Evolutionary conservation across 2,329 filamentous ascomycete genomes (phyloP).

Genomic region (Epicoccum nigrum): DNA sequence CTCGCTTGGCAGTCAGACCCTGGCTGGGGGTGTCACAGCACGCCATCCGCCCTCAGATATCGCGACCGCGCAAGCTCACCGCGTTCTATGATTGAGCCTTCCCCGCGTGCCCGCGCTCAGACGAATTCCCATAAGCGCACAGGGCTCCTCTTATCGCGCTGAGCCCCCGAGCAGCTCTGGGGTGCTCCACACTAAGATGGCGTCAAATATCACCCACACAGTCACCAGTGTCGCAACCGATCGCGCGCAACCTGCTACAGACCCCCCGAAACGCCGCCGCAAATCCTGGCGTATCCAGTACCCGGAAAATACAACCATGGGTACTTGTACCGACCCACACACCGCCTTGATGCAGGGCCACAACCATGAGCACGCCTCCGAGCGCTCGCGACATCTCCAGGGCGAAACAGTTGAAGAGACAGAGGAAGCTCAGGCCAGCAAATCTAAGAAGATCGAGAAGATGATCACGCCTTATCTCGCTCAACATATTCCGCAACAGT

Average conservation of each 20-base stretch:
- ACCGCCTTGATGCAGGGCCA: slow-evolving; percentile 45
- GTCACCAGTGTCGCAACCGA: slow-evolving; percentile 35
- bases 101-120: slow-evolving; percentile 15
- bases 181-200: slow-evolving; percentile 23
- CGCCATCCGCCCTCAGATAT: slow-evolving; percentile 27
- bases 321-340: slow-evolving; percentile 36
- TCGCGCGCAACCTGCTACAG: slow-evolving; percentile 17
- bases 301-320: slow-evolving; percentile 18
- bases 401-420: slow-evolving; percentile 30
- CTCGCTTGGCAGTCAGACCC: slow-evolving; percentile 18
- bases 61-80: slow-evolving; percentile 24
- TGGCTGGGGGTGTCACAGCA: slow-evolving; percentile 20
- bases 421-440: slow-evolving; percentile 36
- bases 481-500: slow-evolving; percentile 87
- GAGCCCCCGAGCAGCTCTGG: slow-evolving; percentile 6
- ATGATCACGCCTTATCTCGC: slow-evolving; percentile 87
- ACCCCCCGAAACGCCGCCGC: slow-evolving; percentile 31
- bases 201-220: slow-evolving; percentile 36
- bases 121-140: slow-evolving; percentile 14
- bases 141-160: slow-evolving; percentile 5
- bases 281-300: slow-evolving; percentile 38
- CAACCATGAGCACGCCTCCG: slow-evolving; percentile 43
- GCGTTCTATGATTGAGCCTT: slow-evolving; percentile 21
- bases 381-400: slow-evolving; percentile 39
- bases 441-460: slow-evolving; percentile 71